These are phyloP conservation scores for Ogataea hybrid DNA, from an alignment of 1,139 yeast species.

Conservation along the genomic window DNA sequence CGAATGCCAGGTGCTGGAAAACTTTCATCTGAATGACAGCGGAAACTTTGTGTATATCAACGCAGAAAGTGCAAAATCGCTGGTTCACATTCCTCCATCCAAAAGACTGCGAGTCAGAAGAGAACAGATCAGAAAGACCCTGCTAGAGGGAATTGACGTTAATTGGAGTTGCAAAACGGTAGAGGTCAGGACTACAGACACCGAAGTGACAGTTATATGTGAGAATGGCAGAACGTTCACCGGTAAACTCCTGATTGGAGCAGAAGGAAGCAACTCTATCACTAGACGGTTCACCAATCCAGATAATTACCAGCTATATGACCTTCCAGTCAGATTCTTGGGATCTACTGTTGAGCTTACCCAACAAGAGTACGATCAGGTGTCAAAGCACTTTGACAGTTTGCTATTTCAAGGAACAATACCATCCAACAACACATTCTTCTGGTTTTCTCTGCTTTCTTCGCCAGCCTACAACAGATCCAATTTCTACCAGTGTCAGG, in stretches of 20 bases:
- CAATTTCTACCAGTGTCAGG: constrained; percentile 16
- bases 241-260: constrained; percentile 30
- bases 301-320: constrained; percentile 24
- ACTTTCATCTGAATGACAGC: constrained; percentile 30
- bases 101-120: constrained; percentile 32
- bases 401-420: constrained; percentile 34
- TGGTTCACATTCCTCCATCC: constrained; percentile 33
- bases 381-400: constrained; percentile 30
- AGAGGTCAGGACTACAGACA: constrained; percentile 10
- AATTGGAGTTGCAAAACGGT: constrained; percentile 30
- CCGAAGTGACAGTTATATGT: constrained; percentile 25
- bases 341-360: constrained; percentile 31
- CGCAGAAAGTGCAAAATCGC: constrained; percentile 30
- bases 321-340: constrained; percentile 32
- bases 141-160: constrained; percentile 30
- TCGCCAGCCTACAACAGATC: constrained; percentile 25
- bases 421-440: constrained; percentile 30
- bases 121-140: constrained; percentile 30
- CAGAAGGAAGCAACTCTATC: constrained; percentile 32
- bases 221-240: constrained; percentile 24
- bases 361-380: constrained; percentile 23
- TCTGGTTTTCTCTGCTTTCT: constrained; percentile 34
- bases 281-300: constrained; percentile 28
- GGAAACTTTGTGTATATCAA: constrained; percentile 34
- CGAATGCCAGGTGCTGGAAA: constrained; percentile 31